phyloP scores from a whole-genome alignment of 1,284 basidiomycete species.

The Peniophora sp. region DNA sequence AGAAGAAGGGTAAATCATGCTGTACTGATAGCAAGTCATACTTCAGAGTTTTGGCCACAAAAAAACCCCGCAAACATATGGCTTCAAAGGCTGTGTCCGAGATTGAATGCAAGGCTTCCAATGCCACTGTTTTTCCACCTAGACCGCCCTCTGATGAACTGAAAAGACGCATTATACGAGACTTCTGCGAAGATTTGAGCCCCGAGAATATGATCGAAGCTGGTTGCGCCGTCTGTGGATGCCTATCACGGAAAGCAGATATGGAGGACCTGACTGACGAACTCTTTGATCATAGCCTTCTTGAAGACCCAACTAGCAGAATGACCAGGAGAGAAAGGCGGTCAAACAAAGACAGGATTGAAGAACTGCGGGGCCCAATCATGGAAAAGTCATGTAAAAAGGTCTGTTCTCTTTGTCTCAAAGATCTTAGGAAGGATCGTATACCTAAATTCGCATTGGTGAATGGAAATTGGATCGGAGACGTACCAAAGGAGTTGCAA shows the following conservation, averaged over 20 bases:
- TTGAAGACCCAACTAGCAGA: not conserved
- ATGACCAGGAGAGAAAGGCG: not conserved
- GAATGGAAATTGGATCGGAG: slow-evolving; percentile 30
- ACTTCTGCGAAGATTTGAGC: slow-evolving; percentile 1
- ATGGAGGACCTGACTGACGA: not conserved
- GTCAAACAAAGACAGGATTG: not conserved
- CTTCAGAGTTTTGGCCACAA: too few relatives aligned
- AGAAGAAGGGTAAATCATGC: too few relatives aligned
- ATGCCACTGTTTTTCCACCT: not conserved
- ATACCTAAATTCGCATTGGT: slow-evolving; percentile 23
- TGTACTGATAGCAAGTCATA: too few relatives aligned
- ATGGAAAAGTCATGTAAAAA: not conserved
- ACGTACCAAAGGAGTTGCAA: slow-evolving; percentile 20
- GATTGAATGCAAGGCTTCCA: not conserved
- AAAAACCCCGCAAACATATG: too few relatives aligned
- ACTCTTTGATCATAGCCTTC: not conserved
- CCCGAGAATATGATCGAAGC: slow-evolving; percentile 4
- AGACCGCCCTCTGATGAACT: not conserved
- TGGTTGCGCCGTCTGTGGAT: slow-evolving; percentile 9
- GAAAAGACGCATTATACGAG: not conserved
- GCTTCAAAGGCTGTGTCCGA: too few relatives aligned
- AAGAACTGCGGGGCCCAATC: slow-evolving; percentile 3
- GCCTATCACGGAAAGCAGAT: not conserved
- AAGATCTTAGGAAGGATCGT: slow-evolving; percentile 11
- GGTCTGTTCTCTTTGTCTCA: slow-evolving; percentile 2